Base-by-base conservation (phyloP, 208 protist genomes). In the Plasmodiophora brassicae region DNA sequence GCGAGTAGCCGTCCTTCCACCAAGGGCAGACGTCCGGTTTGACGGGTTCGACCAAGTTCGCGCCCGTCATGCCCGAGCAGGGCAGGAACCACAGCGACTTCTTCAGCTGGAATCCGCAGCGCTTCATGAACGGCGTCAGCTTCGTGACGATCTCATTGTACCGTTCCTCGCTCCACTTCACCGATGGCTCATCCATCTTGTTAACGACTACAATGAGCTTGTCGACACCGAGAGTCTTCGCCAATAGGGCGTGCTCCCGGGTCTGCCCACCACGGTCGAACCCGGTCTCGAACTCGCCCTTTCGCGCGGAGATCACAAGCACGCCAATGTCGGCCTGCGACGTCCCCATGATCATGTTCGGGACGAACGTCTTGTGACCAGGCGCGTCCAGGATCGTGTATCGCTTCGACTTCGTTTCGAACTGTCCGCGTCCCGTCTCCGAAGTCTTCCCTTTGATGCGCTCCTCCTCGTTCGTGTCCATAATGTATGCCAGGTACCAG, bases 231-330 rank as follows among this genome's bases (percentile, higher is more conserved):
- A 97, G 95, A 41, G 98, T 99, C 90, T 98, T 98, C 45, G 98
- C 97, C 1, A 99, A 94, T 92, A 98, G 96, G 10, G 97, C 96
- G 93, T 99, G 98, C 94, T 99, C 98, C 45, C 97, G 94, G 0
- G 98, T 99, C 94, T 99, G 98, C 36, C 98, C 98, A 85, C 96
- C 97, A 71, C 94, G 95, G 71, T 99, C 97, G 89, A 99, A 99
- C 45, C 98, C 98, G 14, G 98, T 96, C 85, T 93, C 91, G 36
- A 93, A 92, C 93, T 99, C 98, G 86, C 97, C 97, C 71, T 96
- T 98, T 85, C 97, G 95, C 41, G 97, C 97, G 35, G 96, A 98
- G 91, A 99, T 98, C 84, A 99, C 96, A 0, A 99, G 94, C 32
- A 99, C 95, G 88, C 95, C 98, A 36, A 99, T 93, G 92, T 99